A percentile compares a stretch with the other conserved stretches of the same genome.
phyloP scores from a whole-genome alignment of 2,329 filamentous ascomycete species.

The Monosporascus sp. region DNA sequence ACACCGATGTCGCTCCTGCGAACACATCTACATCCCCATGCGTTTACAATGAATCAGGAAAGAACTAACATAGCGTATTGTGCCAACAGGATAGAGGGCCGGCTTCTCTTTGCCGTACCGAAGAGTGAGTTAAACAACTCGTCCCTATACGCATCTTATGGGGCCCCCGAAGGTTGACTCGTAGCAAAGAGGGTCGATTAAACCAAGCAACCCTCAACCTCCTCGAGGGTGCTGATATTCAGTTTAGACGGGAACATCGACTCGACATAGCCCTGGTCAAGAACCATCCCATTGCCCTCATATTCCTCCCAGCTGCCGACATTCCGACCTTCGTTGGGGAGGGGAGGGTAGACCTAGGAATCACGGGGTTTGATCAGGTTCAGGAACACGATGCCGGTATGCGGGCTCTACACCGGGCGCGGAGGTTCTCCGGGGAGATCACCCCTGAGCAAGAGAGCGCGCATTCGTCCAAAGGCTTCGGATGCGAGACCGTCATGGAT shows the following conservation, averaged over 20 bases:
- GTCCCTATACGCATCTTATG: background rate
- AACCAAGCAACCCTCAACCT: constrained; percentile 85
- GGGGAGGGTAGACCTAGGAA: constrained; percentile 87
- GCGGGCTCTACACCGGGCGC: constrained; percentile 40
- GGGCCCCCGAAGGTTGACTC: constrained; percentile 15
- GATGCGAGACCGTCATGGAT: constrained; percentile 83
- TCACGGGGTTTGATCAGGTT: constrained; percentile 90
- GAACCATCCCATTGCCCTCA: constrained; percentile 89
- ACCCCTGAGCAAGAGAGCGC: constrained; percentile 36
- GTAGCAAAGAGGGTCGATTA: constrained; percentile 74
- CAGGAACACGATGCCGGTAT: constrained; percentile 76
- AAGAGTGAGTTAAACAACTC: constrained; percentile 66
- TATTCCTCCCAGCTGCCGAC: constrained; percentile 95
- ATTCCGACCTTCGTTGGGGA: constrained; percentile 97
- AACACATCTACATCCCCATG: background rate
- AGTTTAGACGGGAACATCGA: constrained; percentile 90
- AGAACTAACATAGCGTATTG: constrained; percentile 29
- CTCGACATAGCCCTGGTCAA: constrained; percentile 97
- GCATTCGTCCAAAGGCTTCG: constrained; percentile 42
- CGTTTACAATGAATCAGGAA: background rate
- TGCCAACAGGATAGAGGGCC: constrained; percentile 71
- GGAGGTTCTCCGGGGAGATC: constrained; percentile 41
- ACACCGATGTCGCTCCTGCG: background rate
- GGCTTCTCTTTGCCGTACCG: constrained; percentile 92
- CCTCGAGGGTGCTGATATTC: constrained; percentile 88